Evolutionary conservation across 768 basidiomycete species (phyloP).

Genomic region (Amylocystis lapponica): DNA sequence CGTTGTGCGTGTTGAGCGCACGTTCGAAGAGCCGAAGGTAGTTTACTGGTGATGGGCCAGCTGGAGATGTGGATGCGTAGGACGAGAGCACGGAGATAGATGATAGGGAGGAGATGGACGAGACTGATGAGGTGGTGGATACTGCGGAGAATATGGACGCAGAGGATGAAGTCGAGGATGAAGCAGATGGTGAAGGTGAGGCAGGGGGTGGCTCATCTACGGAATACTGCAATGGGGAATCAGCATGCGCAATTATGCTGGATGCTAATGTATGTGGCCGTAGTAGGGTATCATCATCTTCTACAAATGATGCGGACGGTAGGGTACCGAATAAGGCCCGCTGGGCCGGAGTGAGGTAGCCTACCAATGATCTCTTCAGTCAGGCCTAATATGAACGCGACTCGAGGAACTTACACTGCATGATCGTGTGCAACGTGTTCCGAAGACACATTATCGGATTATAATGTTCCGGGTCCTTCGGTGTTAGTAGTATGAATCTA

Average conservation of each 20-base stretch:
- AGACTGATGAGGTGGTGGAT: slow-evolving; percentile 29
- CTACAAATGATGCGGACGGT: slow-evolving; percentile 34
- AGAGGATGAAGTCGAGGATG: slow-evolving; percentile 30
- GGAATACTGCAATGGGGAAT: background rate
- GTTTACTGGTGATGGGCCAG: slow-evolving; percentile 22
- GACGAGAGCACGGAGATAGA: slow-evolving; percentile 21
- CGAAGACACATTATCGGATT: slow-evolving; percentile 81
- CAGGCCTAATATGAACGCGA: background rate
- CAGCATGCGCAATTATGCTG: too few species aligned
- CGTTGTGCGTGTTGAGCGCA: slow-evolving; percentile 63
- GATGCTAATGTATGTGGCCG: too few species aligned
- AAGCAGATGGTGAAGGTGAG: slow-evolving; percentile 31
- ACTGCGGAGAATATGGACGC: slow-evolving; percentile 20
- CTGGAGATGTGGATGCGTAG: slow-evolving; percentile 10
- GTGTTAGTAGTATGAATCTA: slow-evolving; percentile 73
- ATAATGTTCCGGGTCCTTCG: slow-evolving; percentile 83
- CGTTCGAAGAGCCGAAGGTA: slow-evolving; percentile 60
- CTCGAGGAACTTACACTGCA: slow-evolving; percentile 48
- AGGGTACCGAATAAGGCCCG: slow-evolving; percentile 62
- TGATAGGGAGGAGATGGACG: slow-evolving; percentile 25
- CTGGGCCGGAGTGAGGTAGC: slow-evolving; percentile 62
- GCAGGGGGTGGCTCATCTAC: slow-evolving; percentile 7
- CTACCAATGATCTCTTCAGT: slow-evolving; percentile 28
- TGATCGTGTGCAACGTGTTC: slow-evolving; percentile 61
- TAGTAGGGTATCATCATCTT: slow-evolving; percentile 13